Evolutionary conservation across 768 basidiomycete genomes (phyloP).

Genomic region (Pilatotrama ljubarskyi): DNA sequence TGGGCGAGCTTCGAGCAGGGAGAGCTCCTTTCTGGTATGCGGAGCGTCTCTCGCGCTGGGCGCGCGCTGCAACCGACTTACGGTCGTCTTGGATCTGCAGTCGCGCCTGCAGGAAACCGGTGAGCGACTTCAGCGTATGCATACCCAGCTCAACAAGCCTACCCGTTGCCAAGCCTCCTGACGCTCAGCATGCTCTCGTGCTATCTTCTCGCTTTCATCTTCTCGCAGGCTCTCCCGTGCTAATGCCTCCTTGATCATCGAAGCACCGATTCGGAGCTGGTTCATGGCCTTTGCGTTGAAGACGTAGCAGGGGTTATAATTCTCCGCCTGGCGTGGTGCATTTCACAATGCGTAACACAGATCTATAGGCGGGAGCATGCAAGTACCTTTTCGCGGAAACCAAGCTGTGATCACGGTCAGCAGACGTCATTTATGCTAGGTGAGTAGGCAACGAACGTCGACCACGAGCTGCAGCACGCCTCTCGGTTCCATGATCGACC

Average conservation of each 20-base stretch:
- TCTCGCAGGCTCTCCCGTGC: conserved; percentile 44
- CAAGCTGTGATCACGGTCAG: not conserved
- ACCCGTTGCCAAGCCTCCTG: conserved; percentile 56
- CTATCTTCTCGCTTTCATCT: conserved; percentile 40
- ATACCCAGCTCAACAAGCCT: not conserved
- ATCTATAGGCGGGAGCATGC: not conserved
- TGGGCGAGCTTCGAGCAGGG: not conserved
- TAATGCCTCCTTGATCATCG: conserved; percentile 60
- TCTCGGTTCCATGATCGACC: conserved; percentile 63
- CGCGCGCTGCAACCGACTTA: conserved; percentile 32
- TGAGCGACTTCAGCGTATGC: not conserved
- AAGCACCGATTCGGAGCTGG: conserved; percentile 59
- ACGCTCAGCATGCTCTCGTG: conserved; percentile 54
- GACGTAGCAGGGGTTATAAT: conserved; percentile 70
- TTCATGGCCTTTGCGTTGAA: conserved; percentile 51
- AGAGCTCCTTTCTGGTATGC: not conserved
- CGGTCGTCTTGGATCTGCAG: conserved; percentile 76
- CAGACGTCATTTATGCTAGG: no score
- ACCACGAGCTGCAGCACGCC: conserved; percentile 75
- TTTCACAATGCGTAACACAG: no score
- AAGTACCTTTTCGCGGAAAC: conserved; percentile 7
- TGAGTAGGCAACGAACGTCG: conserved; percentile 46
- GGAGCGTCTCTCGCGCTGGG: conserved; percentile 4
- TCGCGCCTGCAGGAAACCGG: conserved; percentile 48
- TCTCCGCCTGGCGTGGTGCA: conserved; percentile 45